Percentiles rank a stretch among this genome's conserved stretches.
phyloP scores from a whole-genome alignment of 2,329 filamentous ascomycete genomes.

The Seiridium unicorne region DNA sequence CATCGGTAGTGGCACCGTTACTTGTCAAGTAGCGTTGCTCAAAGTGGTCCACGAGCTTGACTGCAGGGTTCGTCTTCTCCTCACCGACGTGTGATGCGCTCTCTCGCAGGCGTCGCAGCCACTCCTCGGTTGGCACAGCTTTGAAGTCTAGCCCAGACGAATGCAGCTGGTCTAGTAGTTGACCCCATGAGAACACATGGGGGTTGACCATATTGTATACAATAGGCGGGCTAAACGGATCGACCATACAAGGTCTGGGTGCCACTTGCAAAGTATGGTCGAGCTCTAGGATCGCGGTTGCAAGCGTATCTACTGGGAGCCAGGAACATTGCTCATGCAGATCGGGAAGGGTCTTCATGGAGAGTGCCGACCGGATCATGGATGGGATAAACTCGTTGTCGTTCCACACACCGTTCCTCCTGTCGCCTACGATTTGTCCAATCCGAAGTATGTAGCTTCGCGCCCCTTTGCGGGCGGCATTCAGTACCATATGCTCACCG shows the following conservation, averaged over 20 bases:
- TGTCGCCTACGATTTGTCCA: conserved; percentile 49
- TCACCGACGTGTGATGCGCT: conserved; percentile 21
- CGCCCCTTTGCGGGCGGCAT: conserved; percentile 16
- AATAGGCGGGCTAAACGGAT: conserved; percentile 13
- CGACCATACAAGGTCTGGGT: background rate
- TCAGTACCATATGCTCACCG: conserved; percentile 40
- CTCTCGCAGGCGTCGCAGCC: conserved; percentile 32
- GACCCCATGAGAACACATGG: conserved; percentile 45
- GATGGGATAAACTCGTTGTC: conserved; percentile 46
- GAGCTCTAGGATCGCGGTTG: too few relatives aligned
- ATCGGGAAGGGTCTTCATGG: conserved; percentile 41
- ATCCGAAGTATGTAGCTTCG: conserved; percentile 33
- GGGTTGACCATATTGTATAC: conserved; percentile 56
- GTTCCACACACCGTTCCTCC: conserved; percentile 44
- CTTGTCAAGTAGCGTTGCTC: conserved; percentile 10
- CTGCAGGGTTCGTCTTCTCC: conserved; percentile 48
- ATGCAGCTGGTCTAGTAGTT: conserved; percentile 49
- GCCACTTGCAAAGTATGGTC: too few relatives aligned
- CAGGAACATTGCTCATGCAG: conserved; percentile 16
- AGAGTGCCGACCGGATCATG: conserved; percentile 43
- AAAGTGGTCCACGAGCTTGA: conserved; percentile 53
- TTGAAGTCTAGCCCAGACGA: conserved; percentile 42
- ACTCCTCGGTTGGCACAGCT: conserved; percentile 39
- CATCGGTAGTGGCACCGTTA: too few relatives aligned
- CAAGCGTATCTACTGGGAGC: background rate